Conservation (phyloP, 257 asterid genomes). For the Gardenia jasminoides region DNA sequence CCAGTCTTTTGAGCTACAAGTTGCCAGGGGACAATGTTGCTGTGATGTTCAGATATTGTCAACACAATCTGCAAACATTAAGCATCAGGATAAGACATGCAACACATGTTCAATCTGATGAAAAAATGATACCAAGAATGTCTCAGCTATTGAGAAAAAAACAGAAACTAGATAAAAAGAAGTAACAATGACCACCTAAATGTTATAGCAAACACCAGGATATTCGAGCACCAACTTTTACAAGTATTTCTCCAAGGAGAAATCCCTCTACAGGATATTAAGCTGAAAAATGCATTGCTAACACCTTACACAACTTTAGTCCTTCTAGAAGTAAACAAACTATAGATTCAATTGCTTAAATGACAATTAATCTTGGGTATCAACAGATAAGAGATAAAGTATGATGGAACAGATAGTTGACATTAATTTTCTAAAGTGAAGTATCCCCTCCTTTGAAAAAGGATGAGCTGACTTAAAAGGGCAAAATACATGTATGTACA, state of each 20-base stretch:
- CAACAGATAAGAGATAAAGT: not conserved
- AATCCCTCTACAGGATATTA: not conserved
- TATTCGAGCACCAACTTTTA: not conserved
- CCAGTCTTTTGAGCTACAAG: conserved; percentile 96
- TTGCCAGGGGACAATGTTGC: conserved; percentile 98
- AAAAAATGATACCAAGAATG: not conserved
- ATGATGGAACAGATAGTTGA: not conserved
- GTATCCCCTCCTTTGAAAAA: not conserved
- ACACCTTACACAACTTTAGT: not conserved
- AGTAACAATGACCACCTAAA: not conserved
- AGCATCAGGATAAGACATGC: conserved; percentile 8
- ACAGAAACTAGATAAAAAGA: not conserved
- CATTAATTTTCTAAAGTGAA: not conserved
- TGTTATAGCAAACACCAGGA: not conserved
- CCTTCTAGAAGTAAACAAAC: not conserved
- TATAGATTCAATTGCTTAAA: not conserved
- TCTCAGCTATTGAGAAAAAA: not conserved
- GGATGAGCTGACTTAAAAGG: not conserved
- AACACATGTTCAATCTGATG: not conserved
- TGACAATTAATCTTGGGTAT: not conserved
- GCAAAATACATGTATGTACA: not conserved
- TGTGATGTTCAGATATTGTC: conserved; percentile 94
- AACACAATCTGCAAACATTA: conserved; percentile 59
- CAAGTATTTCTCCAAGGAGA: not conserved
- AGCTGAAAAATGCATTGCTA: not conserved